Conservation (phyloP, 2,329 filamentous ascomycete species). For the Aspergillus udagawae region DNA sequence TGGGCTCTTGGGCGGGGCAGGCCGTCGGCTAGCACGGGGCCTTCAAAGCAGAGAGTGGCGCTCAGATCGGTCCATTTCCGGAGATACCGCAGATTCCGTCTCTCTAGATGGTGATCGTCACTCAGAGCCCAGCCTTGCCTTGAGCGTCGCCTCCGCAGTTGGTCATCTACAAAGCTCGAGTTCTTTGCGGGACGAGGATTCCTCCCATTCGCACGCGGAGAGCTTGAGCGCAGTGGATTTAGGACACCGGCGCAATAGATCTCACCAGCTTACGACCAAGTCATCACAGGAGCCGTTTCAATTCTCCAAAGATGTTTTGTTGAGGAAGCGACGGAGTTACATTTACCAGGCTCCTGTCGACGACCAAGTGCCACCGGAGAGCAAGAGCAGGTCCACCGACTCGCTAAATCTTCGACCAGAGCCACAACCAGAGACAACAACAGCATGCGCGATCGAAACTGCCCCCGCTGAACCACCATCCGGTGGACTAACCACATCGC, state of each 20-base stretch:
- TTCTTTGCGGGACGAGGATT: conserved; percentile 27
- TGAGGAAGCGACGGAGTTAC: conserved; percentile 29
- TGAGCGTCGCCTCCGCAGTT: conserved; percentile 42
- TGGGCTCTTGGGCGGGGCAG: conserved; percentile 39
- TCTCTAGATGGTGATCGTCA: conserved; percentile 34
- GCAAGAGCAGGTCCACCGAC: conserved; percentile 23
- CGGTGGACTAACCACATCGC: conserved; percentile 30
- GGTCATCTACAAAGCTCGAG: conserved; percentile 41
- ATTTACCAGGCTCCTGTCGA: conserved; percentile 17
- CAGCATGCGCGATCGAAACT: conserved; percentile 7
- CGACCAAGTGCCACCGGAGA: conserved; percentile 12
- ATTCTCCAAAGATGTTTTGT: conserved; percentile 31
- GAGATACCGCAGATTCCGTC: conserved; percentile 32
- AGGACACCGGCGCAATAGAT: conserved; percentile 34
- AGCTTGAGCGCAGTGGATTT: conserved; percentile 8
- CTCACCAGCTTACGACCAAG: conserved; percentile 31
- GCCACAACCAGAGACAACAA: conserved; percentile 10
- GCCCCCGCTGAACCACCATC: conserved; percentile 15
- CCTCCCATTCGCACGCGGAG: conserved; percentile 7
- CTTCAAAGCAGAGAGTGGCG: conserved; percentile 37
- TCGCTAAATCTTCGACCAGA: conserved; percentile 16
- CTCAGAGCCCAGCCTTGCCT: conserved; percentile 41
- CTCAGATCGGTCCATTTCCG: conserved; percentile 29
- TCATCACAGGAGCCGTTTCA: conserved; percentile 32
- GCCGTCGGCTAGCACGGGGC: conserved; percentile 32